These are phyloP conservation scores for Solanum chaucha DNA, from an alignment of 257 asterid genomes.

Conservation along the genomic window DNA sequence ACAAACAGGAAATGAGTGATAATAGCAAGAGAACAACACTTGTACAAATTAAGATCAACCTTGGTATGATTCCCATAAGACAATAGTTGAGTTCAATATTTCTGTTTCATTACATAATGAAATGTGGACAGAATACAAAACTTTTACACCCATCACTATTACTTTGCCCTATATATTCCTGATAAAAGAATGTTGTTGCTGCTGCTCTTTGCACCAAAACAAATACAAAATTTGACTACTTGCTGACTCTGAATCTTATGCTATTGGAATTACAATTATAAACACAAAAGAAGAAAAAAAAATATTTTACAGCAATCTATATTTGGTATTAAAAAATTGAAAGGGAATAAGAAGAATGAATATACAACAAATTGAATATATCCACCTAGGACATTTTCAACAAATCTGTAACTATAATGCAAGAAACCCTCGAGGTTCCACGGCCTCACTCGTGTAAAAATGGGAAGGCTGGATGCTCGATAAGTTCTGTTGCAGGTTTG, in stretches of 20 bases:
- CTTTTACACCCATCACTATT: conserved; percentile 2
- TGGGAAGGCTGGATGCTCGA: conserved; percentile 75
- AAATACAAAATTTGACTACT: conserved; percentile 6
- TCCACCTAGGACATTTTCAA: background rate
- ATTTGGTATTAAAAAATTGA: background rate
- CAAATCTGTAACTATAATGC: background rate
- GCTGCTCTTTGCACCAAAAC: conserved; percentile 8
- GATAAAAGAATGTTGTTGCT: conserved; percentile 26
- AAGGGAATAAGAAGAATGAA: conserved; percentile 18
- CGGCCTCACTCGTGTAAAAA: conserved; percentile 65
- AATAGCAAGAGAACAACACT: background rate
- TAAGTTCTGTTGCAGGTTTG: conserved; percentile 62
- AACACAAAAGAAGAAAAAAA: conserved; percentile 3
- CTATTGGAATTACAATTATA: conserved; percentile 3
- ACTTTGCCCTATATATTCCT: conserved; percentile 6
- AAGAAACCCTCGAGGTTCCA: conserved; percentile 10
- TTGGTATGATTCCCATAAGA: background rate
- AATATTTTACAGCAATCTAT: conserved; percentile 16
- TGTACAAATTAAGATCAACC: background rate
- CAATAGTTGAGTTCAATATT: background rate
- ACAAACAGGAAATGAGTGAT: background rate
- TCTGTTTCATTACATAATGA: background rate
- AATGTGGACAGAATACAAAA: background rate
- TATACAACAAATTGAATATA: conserved; percentile 32
- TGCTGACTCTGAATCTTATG: background rate